Evolutionary conservation across 2,329 filamentous ascomycete genomes (phyloP).

Genomic region (Pseudogymnoascus sp.): DNA sequence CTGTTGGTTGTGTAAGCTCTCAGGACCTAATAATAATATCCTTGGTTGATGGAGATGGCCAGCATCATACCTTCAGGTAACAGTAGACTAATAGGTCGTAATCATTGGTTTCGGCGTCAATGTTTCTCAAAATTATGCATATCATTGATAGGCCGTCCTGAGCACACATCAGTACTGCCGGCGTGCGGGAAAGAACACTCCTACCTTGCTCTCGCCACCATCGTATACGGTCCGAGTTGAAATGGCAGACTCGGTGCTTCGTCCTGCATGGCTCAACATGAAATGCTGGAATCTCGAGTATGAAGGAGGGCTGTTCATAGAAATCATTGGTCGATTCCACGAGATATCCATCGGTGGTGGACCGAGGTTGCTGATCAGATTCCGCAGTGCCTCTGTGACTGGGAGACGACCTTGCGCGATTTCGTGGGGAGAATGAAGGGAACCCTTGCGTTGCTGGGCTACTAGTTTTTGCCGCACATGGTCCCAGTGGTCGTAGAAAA

Average conservation of each 20-base stretch:
- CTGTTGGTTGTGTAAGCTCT: slow-evolving; percentile 27
- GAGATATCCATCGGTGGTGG: slow-evolving; percentile 60
- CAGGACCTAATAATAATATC: not conserved
- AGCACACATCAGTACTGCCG: slow-evolving; percentile 11
- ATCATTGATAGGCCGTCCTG: slow-evolving; percentile 60
- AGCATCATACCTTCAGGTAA: slow-evolving; percentile 50
- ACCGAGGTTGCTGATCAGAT: slow-evolving; percentile 56
- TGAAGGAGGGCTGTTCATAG: slow-evolving; percentile 50
- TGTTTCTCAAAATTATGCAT: slow-evolving; percentile 58
- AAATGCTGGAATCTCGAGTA: slow-evolving; percentile 65
- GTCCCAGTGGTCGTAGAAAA: slow-evolving; percentile 65
- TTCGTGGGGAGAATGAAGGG: slow-evolving; percentile 46
- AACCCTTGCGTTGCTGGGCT: slow-evolving; percentile 48
- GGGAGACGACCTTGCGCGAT: slow-evolving; percentile 43
- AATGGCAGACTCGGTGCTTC: slow-evolving; percentile 54
- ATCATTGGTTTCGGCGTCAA: slow-evolving; percentile 56
- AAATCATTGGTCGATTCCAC: slow-evolving; percentile 60
- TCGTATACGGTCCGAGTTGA: slow-evolving; percentile 60
- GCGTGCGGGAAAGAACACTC: not conserved
- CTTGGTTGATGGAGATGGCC: not conserved
- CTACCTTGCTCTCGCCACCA: slow-evolving; percentile 58
- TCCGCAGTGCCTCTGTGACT: slow-evolving; percentile 50
- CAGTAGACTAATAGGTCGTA: slow-evolving; percentile 58
- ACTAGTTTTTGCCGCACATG: slow-evolving; percentile 56
- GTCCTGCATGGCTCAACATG: slow-evolving; percentile 61